A percentile compares a stretch with the other conserved stretches of the same genome.
These are phyloP conservation scores for Scutellaria minor DNA, from an alignment of 257 asterid genomes.

Conservation along the genomic window DNA sequence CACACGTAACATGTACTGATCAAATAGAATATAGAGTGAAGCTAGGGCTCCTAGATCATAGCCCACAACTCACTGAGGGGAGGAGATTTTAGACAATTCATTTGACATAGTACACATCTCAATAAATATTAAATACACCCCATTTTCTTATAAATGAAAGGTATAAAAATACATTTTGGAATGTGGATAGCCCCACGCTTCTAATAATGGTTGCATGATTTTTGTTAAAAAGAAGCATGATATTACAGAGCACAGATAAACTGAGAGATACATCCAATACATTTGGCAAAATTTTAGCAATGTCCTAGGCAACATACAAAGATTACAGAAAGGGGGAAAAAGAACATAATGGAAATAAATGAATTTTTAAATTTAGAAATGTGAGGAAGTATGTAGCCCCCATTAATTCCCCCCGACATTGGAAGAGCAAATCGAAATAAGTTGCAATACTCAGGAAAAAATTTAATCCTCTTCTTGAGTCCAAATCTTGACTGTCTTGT, in stretches of 20 bases:
- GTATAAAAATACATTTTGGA: no score
- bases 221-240: background rate
- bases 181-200: no score
- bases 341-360: constrained; percentile 16
- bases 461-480: constrained; percentile 65
- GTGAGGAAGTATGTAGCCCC: background rate
- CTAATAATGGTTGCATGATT: no score
- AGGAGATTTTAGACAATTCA: no score
- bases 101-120: no score
- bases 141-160: no score
- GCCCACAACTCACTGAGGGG: no score
- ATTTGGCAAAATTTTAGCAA: background rate
- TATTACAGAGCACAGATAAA: constrained; percentile 2
- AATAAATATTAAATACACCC: no score
- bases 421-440: background rate
- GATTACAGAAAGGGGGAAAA: constrained; percentile 1
- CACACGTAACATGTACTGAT: no score
- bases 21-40: no score
- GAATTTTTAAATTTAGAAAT: constrained; percentile 17
- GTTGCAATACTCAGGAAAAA: background rate
- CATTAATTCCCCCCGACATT: background rate
- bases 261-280: background rate
- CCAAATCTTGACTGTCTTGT: constrained; percentile 82
- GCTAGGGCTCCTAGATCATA: no score
- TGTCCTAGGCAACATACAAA: constrained; percentile 14